Evolutionary conservation across 2,329 filamentous ascomycete species (phyloP).

Genomic region (Paraconiothyrium sp.): DNA sequence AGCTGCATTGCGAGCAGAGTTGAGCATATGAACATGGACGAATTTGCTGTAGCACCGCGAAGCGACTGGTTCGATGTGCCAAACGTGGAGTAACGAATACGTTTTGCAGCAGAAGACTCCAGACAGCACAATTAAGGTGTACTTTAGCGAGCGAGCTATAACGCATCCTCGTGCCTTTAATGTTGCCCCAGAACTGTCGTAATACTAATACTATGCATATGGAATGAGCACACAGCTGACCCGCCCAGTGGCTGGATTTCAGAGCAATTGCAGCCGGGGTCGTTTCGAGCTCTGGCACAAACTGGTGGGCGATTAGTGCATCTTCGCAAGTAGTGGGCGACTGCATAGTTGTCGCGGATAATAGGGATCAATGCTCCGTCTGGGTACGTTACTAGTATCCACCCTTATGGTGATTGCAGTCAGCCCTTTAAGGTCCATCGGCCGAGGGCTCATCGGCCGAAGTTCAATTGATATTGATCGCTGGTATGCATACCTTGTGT

Average conservation of each 20-base stretch:
- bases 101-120: constrained; percentile 50
- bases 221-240: no score
- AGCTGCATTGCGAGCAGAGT: no score
- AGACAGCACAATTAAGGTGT: constrained; percentile 53
- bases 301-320: constrained; percentile 19
- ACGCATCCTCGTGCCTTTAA: no score
- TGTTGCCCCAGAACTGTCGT: no score
- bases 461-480: background rate
- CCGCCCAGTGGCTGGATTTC: constrained; percentile 47
- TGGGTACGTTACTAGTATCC: background rate
- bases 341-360: background rate
- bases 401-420: background rate
- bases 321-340: background rate
- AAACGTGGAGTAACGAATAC: constrained; percentile 46
- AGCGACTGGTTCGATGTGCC: constrained; percentile 34
- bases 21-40: constrained; percentile 34
- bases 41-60: constrained; percentile 53
- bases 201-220: no score
- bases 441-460: background rate
- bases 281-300: constrained; percentile 48
- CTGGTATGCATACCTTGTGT: background rate
- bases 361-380: background rate
- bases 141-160: constrained; percentile 52
- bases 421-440: background rate
- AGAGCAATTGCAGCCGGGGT: constrained; percentile 49